Percentiles rank a stretch among this genome's conserved stretches.
Conservation (phyloP, 768 basidiomycete genomes). For the Tulasnella sp. region DNA sequence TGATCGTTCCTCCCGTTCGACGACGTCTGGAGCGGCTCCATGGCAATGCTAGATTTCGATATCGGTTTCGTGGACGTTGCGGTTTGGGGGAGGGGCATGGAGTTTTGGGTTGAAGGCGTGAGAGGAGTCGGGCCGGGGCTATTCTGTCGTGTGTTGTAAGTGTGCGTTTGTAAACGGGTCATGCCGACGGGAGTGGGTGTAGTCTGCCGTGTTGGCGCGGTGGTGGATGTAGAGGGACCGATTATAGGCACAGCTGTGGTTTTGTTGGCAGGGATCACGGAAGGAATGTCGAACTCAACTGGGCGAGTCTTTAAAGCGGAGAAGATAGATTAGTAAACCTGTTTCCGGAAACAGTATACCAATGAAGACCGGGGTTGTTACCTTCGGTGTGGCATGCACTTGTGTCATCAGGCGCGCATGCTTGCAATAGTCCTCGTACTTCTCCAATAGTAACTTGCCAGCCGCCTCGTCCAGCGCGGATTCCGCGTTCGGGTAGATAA, state of each 20-base stretch:
- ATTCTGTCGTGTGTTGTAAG: constrained; percentile 34
- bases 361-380: too few relatives aligned
- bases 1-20: constrained; percentile 45
- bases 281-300: constrained; percentile 49
- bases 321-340: neutral
- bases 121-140: constrained; percentile 29
- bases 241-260: neutral
- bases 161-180: constrained; percentile 24
- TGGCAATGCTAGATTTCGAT: neutral
- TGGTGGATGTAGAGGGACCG: constrained; percentile 16
- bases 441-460: constrained; percentile 79
- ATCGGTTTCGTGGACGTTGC: constrained; percentile 22
- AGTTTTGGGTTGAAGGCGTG: constrained; percentile 30
- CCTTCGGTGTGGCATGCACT: constrained; percentile 80
- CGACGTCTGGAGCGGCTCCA: constrained; percentile 20
- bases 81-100: constrained; percentile 30
- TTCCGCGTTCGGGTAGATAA: constrained; percentile 95
- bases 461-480: constrained; percentile 94
- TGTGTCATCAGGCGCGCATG: constrained; percentile 82
- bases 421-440: constrained; percentile 78
- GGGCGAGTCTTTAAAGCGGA: constrained; percentile 32
- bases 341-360: too few relatives aligned
- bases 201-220: constrained; percentile 27
- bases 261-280: constrained; percentile 18
- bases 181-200: constrained; percentile 18